Evolutionary conservation across 1,139 yeast species (phyloP), one percentile per base, ranked within the genome.

Genomic region (Zygoascus hellenicus): DNA sequence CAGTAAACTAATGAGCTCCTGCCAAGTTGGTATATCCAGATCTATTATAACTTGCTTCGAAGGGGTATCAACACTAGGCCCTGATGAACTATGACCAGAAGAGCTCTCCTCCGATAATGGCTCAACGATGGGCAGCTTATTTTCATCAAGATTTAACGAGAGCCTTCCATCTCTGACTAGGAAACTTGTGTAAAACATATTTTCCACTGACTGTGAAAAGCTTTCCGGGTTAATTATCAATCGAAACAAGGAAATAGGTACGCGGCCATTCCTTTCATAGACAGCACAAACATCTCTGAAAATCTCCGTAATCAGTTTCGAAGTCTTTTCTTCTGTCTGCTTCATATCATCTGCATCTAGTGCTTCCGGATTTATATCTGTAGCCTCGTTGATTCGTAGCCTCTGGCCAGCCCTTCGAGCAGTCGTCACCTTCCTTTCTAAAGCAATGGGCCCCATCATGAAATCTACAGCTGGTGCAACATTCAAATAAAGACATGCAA

Each of bases 151-250:
- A 29, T 54, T 57, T 33, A 88, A 58, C 36, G 71, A 68, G 29
- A 88, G 64, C 55, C 74, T 77, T 1, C 87, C 90, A 58, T 86
- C 95, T 58, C 81, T 78, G 3, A 88, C 76, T 43, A 90, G 68
- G 59, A 89, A 89, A 62, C 95, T 84, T 1, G 86, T 75, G 59
- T 82, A 85, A 60, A 89, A 90, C 55, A 90, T 67, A 60, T 87
- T 88, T 60, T 90, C 97, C 4, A 89, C 80, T 3, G 92, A 77
- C 60, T 84, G 90, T 1, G 84, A 73, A 64, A 83, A 90, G 5
- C 92, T 82, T 7, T 66, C 48, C 0, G 96, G 96, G 59, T 90
- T 80, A 34, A 89, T 70, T 50, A 87, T 76, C 56, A 85, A 82
- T 51, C 73, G 69, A 60, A 78, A 85, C 47, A 88, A 69, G 50